Evolutionary conservation across 805 yeast species (phyloP), one percentile per base, ranked within the genome.

Genomic region (Zygosaccharomyces rouxii): DNA sequence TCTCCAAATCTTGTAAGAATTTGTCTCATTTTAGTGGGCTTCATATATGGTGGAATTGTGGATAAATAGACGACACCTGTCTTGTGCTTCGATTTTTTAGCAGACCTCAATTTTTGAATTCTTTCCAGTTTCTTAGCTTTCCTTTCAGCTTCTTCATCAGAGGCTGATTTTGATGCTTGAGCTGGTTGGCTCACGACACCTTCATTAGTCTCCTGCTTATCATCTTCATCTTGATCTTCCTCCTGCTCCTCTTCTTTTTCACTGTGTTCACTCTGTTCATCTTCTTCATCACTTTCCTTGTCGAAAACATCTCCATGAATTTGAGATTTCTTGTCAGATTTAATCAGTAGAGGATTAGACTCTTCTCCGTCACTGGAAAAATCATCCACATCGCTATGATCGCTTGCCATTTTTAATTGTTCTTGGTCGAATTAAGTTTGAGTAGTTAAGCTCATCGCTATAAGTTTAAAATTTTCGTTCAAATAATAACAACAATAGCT

Each of bases 11-110:
- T 73, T 3, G 82, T 67, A 29, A 94, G 71, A 10, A 94, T 78
- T 44, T 89, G 94, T 58, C 95, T 77, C 69, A 94, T 73, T 64
- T 89, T 94, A 1, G 84, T 80, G 1, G 99, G 98, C 64, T 90
- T 90, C 99, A 94, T 94, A 63, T 86, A 94, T 22, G 99, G 99
- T 0, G 99, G 99, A 7, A 94, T 79, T 43, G 84, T 78, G 0
- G 97, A 89, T 2, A 94, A 67, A 58, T 94, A 94, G n/a, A 95
- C 84, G 1, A 94, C 97, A 4, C 99, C 99, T 0, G 96, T 83
- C 57, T 78, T 82, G 48, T 73, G 74, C 52, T 76, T 79, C 31
- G 78, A 74, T 56, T 77, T 77, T 55, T 76, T 76, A 52, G 78
- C 75, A 51, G 61, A 54, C 37, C 58, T 61, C 3, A 64, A 53